These are phyloP conservation scores for Thyridium curvatum DNA, from an alignment of 2,329 filamentous ascomycete species.

Conservation along the genomic window DNA sequence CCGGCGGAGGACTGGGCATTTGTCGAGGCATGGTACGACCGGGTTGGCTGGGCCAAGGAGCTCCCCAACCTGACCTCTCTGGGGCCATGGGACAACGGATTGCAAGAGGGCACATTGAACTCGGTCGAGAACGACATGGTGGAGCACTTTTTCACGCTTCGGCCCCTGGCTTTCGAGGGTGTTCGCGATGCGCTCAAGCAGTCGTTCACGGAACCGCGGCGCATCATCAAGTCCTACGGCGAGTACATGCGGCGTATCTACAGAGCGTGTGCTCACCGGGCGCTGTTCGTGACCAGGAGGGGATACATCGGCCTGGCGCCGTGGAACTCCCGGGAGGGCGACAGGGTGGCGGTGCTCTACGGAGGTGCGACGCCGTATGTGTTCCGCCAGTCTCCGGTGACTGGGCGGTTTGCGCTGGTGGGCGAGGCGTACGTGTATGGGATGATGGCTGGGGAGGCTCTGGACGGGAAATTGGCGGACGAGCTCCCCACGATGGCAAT, in stretches of 20 bases:
- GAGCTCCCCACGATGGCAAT: no score
- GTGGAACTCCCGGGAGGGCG: not conserved
- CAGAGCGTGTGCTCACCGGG: slow-evolving; percentile 3
- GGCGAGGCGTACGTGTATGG: no score
- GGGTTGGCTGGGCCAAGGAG: slow-evolving; percentile 2
- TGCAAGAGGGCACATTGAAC: slow-evolving; percentile 3
- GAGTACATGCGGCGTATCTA: slow-evolving; percentile 5
- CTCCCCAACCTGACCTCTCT: slow-evolving; percentile 1
- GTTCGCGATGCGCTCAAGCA: not conserved
- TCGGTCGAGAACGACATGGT: slow-evolving; percentile 4
- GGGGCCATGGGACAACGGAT: not conserved
- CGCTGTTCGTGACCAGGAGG: not conserved
- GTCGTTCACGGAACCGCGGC: slow-evolving; percentile 1
- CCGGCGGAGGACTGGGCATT: slow-evolving; percentile 1
- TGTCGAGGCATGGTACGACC: slow-evolving; percentile 6
- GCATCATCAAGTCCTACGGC: slow-evolving; percentile 3
- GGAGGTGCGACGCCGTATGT: not conserved
- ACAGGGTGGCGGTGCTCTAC: not conserved
- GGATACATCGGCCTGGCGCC: not conserved
- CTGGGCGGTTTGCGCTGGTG: no score
- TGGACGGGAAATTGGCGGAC: no score
- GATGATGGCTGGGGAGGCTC: slow-evolving; percentile 2
- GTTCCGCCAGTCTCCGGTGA: not conserved
- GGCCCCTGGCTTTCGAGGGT: not conserved
- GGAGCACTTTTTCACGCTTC: slow-evolving; percentile 4